Evolutionary conservation across 179 eudicot genomes (phyloP).

Genomic region (Vitellaria paradoxa): DNA sequence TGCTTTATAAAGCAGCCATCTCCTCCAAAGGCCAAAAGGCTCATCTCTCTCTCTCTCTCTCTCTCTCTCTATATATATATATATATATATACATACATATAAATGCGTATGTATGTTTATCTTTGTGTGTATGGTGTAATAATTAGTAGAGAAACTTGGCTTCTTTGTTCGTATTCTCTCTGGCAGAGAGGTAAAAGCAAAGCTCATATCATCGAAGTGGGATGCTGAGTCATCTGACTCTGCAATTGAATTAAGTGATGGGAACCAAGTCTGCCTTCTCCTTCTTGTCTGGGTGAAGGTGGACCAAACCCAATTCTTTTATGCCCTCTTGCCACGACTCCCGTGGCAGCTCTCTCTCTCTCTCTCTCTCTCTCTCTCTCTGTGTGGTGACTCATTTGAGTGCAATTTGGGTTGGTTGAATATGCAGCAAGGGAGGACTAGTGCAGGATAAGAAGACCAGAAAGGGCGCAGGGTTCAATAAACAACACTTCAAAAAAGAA

Average conservation of each 20-base stretch:
- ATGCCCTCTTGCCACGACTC: not conserved
- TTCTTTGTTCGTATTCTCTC: conserved; percentile 12
- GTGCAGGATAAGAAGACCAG: too few species aligned
- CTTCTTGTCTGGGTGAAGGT: conserved; percentile 3
- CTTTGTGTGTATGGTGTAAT: too few species aligned
- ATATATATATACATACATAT: not conserved
- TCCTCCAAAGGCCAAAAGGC: too few species aligned
- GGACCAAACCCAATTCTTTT: conserved; percentile 6
- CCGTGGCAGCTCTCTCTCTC: not conserved
- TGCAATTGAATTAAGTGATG: conserved; percentile 13
- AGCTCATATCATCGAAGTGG: conserved; percentile 19
- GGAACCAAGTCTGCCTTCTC: conserved; percentile 18
- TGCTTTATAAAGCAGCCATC: too few species aligned
- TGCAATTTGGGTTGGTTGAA: too few species aligned
- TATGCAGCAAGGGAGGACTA: too few species aligned
- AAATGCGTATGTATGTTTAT: too few species aligned
- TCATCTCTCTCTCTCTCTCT: too few species aligned
- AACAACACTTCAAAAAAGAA: too few species aligned
- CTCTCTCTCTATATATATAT: not conserved
- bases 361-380: too few species aligned
- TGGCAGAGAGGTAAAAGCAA: conserved; percentile 10
- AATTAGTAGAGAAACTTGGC: conserved; percentile 1
- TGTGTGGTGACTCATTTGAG: too few species aligned
- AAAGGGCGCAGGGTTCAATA: too few species aligned
- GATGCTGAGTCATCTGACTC: conserved; percentile 17